Evolutionary conservation across 192 early-diverging fungal genomes (phyloP).

Genomic region (Backusella circina): DNA sequence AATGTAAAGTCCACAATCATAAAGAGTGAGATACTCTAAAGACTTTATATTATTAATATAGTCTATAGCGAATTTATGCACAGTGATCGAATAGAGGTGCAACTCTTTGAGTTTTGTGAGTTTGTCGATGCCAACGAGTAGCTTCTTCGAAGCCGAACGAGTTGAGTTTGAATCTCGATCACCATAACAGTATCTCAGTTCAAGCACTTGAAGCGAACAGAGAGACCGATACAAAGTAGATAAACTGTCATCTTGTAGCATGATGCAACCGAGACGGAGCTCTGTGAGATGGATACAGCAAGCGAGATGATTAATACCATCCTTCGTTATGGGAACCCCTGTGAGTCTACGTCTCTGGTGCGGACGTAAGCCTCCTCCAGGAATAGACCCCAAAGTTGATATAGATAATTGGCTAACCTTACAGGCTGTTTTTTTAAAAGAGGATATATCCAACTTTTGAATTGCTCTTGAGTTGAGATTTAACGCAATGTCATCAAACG

Average conservation of each 20-base stretch:
- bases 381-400: background rate
- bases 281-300: background rate
- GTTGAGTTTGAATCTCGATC: background rate
- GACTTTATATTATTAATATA: background rate
- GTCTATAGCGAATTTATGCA: background rate
- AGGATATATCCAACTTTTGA: background rate
- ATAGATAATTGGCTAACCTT: background rate
- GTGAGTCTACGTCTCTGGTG: no score
- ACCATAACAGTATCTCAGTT: background rate
- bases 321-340: background rate
- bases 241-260: background rate
- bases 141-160: background rate
- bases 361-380: background rate
- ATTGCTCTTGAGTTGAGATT: background rate
- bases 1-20: background rate
- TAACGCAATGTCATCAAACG: background rate
- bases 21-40: background rate
- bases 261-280: background rate
- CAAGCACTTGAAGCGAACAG: background rate
- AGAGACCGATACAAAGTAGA: background rate
- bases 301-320: background rate
- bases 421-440: background rate
- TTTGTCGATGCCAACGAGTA: background rate
- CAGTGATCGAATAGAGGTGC: background rate
- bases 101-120: background rate